Base-by-base conservation (phyloP, 176 grass and related monocot species). In the Paspalum notatum region DNA sequence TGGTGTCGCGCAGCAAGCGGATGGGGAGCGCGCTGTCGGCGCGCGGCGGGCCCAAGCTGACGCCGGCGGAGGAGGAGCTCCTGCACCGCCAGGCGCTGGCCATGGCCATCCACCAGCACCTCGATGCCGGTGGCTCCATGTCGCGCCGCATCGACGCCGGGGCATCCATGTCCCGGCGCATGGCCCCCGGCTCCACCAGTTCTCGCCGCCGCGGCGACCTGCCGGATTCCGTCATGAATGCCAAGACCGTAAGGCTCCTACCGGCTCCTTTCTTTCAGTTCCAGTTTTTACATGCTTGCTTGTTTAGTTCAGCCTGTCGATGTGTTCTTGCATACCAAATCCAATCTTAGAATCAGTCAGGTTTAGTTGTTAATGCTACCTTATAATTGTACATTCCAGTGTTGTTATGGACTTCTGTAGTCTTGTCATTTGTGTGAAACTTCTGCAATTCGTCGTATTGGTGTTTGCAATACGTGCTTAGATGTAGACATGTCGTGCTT, bases 81-180 rank as follows among this genome's bases (percentile, higher is more conserved):
- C 74, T 99, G 66, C 96, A 99, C 86, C 91, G 84, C 25, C 96
- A 89, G 85, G 96, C 96, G 40, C 92, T 99, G 18, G 96, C 96
- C 76, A 91, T 95, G 81, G 96, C 96, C 49, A 91, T 94, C 62
- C 92, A 94, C 74, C 88, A 94, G 86, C 92, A 95, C 85, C 94
- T 99, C 85, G 92, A 99, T 55, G 88, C 92, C 10, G 93, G 91
- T 5, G 90, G 90, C 74, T 95, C 93, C 84, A 95, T 95, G 90
- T 95, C 93, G 21, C 81, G 93, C 24, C 87, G 92, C 83, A 84
- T 88, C 66, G 92, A 90, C 78, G 83, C 79, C 50, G 83, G 80
- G 4, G 89, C 74, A 18, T 88, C 89, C 58, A 14, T 88, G 66
- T 91, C 89, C 41, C 81, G 89, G 6, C 81, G 89, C 38, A 88